Evolutionary conservation across 495 filamentous ascomycete genomes (phyloP), one percentile per base, ranked within the genome.

Genomic region (Rhypophila decipiens): DNA sequence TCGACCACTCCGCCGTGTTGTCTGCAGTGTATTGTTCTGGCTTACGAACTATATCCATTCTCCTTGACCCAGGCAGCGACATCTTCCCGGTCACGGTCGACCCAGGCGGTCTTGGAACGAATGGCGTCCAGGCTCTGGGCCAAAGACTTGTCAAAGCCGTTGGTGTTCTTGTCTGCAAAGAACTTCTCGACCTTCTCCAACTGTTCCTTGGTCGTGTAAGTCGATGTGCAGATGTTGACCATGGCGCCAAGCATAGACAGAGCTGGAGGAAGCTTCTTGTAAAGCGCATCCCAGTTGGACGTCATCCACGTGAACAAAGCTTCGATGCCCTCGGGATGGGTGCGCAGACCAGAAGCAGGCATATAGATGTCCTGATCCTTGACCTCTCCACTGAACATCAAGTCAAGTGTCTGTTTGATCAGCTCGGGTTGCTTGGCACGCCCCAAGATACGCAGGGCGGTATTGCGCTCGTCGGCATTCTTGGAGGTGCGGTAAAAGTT

Each of bases 311-410:
- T 58, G 79, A 85, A 97, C 47, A 96, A 72, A 10, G 84, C 86
- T 46, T 87, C 75, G 39, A 91, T 85, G 57, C 93, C 93, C 38
- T 81, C 77, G 4, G 77, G 67, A 60, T 95, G 87, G 55, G 75
- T 80, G 47, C 93, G 80, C 42, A 98, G 76, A 21, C 85, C 87
- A 33, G 78, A 76, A 21, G 94, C 67, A 2, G 79, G 93, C 60
- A 96, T 82, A 72, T 96, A 97, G 53, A 98, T 83, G 59, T 98
- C 93, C 69, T 98, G 93, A 54, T 84, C 89, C 73, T 95, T 94
- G 65, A 98, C 88, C 50, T 95, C 86, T 34, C 83, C 77, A 65
- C 83, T 80, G 49, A 87, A 74, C 36, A 90, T 80, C 27, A 95
- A 71, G 8, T 67, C 74, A 15, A 98, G 77, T 2, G 90, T 91